Conservation (phyloP, 2,329 filamentous ascomycete species). For the Exophiala xenobiotica region DNA sequence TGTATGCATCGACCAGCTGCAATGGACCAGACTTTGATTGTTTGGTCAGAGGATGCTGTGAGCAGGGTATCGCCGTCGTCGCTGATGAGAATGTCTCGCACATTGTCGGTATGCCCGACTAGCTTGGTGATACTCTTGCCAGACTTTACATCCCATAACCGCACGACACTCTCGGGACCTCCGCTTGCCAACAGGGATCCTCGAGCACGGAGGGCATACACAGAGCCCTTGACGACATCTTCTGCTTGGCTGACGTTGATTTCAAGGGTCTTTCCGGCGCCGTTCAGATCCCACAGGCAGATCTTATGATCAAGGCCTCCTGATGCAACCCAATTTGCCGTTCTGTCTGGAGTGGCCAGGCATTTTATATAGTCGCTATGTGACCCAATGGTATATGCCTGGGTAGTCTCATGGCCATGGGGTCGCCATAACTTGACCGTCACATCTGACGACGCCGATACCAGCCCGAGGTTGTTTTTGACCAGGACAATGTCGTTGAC, state of each 20-base stretch:
- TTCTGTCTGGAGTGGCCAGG: slow-evolving; percentile 71
- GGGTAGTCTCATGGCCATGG: slow-evolving; percentile 57
- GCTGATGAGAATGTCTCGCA: slow-evolving; percentile 86
- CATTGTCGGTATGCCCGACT: slow-evolving; percentile 92
- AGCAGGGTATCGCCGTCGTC: slow-evolving; percentile 86
- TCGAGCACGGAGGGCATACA: slow-evolving; percentile 83
- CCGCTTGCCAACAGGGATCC: slow-evolving; percentile 84
- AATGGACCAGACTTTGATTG: slow-evolving; percentile 96
- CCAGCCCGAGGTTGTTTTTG: slow-evolving; percentile 72
- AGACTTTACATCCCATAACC: slow-evolving; percentile 85
- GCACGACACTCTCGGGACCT: slow-evolving; percentile 87
- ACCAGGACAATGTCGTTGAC: slow-evolving; percentile 88
- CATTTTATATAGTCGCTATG: slow-evolving; percentile 97
- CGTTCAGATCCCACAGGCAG: slow-evolving; percentile 88
- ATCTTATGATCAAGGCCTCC: slow-evolving; percentile 92
- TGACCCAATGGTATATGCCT: slow-evolving; percentile 74
- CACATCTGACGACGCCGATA: slow-evolving; percentile 90
- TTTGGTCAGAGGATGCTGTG: slow-evolving; percentile 93
- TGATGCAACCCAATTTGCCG: slow-evolving; percentile 84
- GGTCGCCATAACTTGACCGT: slow-evolving; percentile 93
- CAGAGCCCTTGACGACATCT: slow-evolving; percentile 86
- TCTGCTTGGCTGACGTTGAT: slow-evolving; percentile 72
- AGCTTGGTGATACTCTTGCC: slow-evolving; percentile 94
- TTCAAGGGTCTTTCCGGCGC: slow-evolving; percentile 78
- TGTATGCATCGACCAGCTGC: slow-evolving; percentile 95